Evolutionary conservation across 371 early-diverging fungal genomes (phyloP), one percentile per base, ranked within the genome.

Genomic region (Lichtheimia corymbifera): DNA sequence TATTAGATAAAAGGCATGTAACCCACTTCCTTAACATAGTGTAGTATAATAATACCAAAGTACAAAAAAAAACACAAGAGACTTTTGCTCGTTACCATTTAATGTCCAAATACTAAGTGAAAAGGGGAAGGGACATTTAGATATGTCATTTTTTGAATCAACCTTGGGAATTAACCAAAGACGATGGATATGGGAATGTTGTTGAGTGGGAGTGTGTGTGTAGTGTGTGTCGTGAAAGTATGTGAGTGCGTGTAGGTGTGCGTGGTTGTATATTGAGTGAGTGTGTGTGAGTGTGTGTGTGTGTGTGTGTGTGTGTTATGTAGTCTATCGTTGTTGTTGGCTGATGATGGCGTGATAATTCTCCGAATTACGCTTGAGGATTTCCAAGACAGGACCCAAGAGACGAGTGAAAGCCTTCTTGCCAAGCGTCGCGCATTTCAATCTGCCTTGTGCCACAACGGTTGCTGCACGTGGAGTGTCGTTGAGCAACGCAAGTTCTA

Each of bases 381-480:
- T 94, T 62, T 93, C 93, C 49, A 91, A 86, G 41, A 94, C 88
- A 5, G 96, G 96, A 3, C 97, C 97, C 6, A 97, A 82, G 41
- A 97, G 79, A 27, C 97, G 88, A 50, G 90, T 90, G 71, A 97
- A 97, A 5, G 96, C 93, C 68, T 91, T 88, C 75, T 93, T 93
- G 61, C 92, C 93, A 53, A 96, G 76, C 14, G 92, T 90, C 1
- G 93, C 97, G 66, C 93, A 91, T 84, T 95, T 96, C 64, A 95
- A 78, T 58, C 88, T 83, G 25, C 95, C 93, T 55, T 85, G 84
- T 20, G 97, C 93, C 17, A 77, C 71, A 17, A 97, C 89, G 17
- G 94, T 93, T 15, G 95, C 97, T 55, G 87, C 88, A 60, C 97
- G 85, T n/a, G 95, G 95, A 68, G 89, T 86, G 68, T 97, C 89